phyloP scores from a whole-genome alignment of 1,284 basidiomycete genomes.

The Mrakiaceae sp. region DNA sequence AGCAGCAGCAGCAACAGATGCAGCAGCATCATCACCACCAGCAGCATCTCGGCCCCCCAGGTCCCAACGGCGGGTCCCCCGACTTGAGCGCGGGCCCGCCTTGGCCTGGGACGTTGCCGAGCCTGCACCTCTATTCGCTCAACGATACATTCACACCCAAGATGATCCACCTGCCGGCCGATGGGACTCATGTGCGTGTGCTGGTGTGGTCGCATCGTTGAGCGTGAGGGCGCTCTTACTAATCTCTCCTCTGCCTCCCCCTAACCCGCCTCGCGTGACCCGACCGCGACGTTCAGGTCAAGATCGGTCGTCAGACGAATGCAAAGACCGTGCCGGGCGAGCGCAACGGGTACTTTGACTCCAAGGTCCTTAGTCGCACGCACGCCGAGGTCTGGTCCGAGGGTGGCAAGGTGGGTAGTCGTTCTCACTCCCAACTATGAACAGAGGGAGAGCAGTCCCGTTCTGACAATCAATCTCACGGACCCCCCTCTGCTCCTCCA shows the following conservation, averaged over 20 bases:
- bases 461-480: conserved; percentile 11
- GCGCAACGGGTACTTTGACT: conserved; percentile 94
- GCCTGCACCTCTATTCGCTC: conserved; percentile 81
- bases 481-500: background rate
- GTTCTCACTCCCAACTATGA: background rate
- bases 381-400: conserved; percentile 99
- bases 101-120: conserved; percentile 36
- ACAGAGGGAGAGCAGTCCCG: too few species aligned
- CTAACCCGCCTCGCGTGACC: background rate
- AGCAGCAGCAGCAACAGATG: conserved; percentile 13
- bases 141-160: conserved; percentile 95
- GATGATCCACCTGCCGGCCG: conserved; percentile 70
- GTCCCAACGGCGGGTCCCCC: background rate
- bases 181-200: conserved; percentile 46
- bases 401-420: conserved; percentile 55
- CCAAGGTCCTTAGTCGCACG: conserved; percentile 86
- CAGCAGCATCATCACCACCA: conserved; percentile 4
- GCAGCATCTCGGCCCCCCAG: background rate
- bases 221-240: background rate
- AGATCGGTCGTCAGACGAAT: conserved; percentile 98
- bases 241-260: background rate
- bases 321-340: conserved; percentile 90
- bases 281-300: conserved; percentile 36
- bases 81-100: conserved; percentile 8
- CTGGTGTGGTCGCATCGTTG: background rate